Base-by-base conservation (phyloP, 2,329 filamentous ascomycete genomes). In the Stagonosporopsis tanaceti region DNA sequence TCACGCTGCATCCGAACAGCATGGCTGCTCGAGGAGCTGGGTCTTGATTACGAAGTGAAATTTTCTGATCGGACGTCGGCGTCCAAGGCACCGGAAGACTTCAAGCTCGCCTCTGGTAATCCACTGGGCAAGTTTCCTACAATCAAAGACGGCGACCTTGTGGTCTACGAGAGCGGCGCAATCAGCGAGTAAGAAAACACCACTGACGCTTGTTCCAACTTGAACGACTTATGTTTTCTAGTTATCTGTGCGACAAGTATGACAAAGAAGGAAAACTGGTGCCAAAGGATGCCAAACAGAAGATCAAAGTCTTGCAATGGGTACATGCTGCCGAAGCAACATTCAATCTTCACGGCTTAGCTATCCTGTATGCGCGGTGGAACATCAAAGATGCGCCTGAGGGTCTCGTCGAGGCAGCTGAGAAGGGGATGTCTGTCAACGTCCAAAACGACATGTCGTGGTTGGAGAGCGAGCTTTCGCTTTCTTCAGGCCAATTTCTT, bases 251-350 rank as follows among this genome's bases (percentile, higher is more conserved):
- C 67, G 80, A 81, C 45, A 78, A 66, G 1, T 83, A 82, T 66
- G 80, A 82, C 56, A 73, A 64, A 8, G 35, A 68, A 6, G 60
- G 72, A 34, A 70, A 67, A 17, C 62, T 83, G 5, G 66, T 81
- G 6, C 77, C 79, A 2, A 55, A 64, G 6, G 69, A 77, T 47
- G 62, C 69, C 3, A 58, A 67, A 6, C 58, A 71, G 4, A 73
- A 78, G 32, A 67, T 74, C 50, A 73, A 77, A 51, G 71, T 77
- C 6, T 68, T 76, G 7, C 73, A 80, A 66, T 82, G 78, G 77
- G 66, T 81, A 8, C 78, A 81, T 58, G 79, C 81, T 1, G 72
- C 81, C 6, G 80, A 84, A 73, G 81, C 70, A 1, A 81, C 79
- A 1, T 81, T 79, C 57, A 65, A 78, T 53, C 63, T 82, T 7